phyloP scores from a whole-genome alignment of 805 yeast species.

The Kuraishia piskuri region DNA sequence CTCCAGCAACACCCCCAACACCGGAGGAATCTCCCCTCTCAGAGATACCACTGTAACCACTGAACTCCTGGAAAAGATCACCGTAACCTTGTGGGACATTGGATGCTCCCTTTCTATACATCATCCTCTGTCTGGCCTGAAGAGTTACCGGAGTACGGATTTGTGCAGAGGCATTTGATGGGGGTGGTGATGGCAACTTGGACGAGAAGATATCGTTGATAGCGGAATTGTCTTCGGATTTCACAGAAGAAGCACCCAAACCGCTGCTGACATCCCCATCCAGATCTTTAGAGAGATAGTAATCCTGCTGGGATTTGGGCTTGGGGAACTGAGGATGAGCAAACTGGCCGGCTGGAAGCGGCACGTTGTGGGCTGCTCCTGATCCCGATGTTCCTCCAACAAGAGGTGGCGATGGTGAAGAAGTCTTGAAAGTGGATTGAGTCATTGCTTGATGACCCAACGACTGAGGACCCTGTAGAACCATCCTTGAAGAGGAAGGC shows the following conservation, averaged over 20 bases:
- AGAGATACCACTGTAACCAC: background rate
- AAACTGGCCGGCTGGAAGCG: background rate
- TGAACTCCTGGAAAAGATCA: conserved; percentile 3
- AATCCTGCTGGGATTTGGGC: background rate
- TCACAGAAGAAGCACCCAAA: conserved; percentile 3
- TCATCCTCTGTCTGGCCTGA: conserved; percentile 2
- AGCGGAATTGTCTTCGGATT: conserved; percentile 15
- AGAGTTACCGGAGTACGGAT: conserved; percentile 1
- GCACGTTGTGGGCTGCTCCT: background rate
- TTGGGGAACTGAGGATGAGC: background rate
- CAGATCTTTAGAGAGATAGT: background rate
- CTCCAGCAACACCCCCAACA: background rate
- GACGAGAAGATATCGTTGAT: conserved; percentile 22
- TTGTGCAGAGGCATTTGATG: background rate
- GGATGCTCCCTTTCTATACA: background rate
- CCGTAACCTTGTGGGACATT: background rate
- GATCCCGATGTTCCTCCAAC: background rate
- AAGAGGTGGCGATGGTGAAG: background rate
- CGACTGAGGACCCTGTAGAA: background rate
- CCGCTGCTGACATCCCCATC: background rate
- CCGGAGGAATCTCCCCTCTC: background rate
- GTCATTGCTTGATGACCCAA: background rate
- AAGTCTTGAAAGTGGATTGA: background rate
- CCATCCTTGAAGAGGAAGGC: conserved; percentile 4
- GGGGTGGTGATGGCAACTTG: conserved; percentile 6